These are phyloP conservation scores for Euphorbia celastroides DNA, from an alignment of 441 rosid genomes.

Conservation along the genomic window DNA sequence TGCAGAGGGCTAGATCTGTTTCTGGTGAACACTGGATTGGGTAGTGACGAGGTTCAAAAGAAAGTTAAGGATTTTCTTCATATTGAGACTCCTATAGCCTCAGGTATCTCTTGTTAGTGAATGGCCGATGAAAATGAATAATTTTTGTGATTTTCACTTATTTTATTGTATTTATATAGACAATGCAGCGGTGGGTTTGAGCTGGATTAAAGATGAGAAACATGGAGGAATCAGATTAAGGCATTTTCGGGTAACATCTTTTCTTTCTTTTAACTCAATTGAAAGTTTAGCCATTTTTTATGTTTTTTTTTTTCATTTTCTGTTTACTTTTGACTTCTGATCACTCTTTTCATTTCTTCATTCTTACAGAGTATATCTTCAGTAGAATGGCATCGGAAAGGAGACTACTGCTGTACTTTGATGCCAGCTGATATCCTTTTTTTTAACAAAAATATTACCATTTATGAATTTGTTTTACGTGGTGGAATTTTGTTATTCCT, in stretches of 20 bases:
- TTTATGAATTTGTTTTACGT: conserved; percentile 1
- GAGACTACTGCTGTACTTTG: conserved; percentile 79
- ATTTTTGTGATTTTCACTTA: conserved; percentile 11
- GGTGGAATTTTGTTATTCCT: too few species aligned
- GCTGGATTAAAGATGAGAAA: conserved; percentile 66
- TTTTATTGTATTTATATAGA: conserved; percentile 24
- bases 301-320: conserved; percentile 1
- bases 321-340: neutral
- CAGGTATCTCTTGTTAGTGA: conserved; percentile 48
- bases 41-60: conserved; percentile 59
- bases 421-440: conserved; percentile 87
- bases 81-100: conserved; percentile 32
- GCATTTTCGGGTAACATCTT: conserved; percentile 65
- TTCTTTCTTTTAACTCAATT: neutral
- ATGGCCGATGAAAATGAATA: neutral
- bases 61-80: conserved; percentile 56
- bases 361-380: conserved; percentile 57
- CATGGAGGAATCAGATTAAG: conserved; percentile 59
- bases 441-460: neutral
- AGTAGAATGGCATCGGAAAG: conserved; percentile 88
- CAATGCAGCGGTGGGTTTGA: conserved; percentile 38
- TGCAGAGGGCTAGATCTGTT: conserved; percentile 75
- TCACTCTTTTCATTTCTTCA: neutral
- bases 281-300: neutral
- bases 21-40: conserved; percentile 71